phyloP scores from a whole-genome alignment of 1,139 yeast species.

The Candida tetrigidarum region DNA sequence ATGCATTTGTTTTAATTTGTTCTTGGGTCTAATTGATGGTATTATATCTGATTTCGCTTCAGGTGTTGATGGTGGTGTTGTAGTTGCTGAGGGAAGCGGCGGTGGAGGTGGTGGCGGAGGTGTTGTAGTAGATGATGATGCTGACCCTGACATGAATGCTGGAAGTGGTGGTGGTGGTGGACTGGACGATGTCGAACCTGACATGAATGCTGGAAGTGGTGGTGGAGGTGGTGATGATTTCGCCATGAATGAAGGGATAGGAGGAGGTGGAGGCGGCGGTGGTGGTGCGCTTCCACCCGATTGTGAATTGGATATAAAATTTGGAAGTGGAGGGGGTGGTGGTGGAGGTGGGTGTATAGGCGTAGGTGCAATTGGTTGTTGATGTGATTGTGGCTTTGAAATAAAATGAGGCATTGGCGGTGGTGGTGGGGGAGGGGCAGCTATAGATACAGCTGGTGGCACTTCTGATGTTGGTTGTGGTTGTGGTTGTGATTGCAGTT shows the following conservation, averaged over 20 bases:
- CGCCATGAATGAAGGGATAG: slow-evolving; percentile 8
- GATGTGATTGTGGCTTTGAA: slow-evolving; percentile 8
- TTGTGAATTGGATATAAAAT: neutral
- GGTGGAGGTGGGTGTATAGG: slow-evolving; percentile 25
- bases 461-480: slow-evolving; percentile 12
- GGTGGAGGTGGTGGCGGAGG: slow-evolving; percentile 11
- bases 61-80: neutral
- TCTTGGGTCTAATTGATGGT: slow-evolving; percentile 51
- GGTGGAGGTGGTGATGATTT: slow-evolving; percentile 15
- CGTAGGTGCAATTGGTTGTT: slow-evolving; percentile 21
- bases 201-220: slow-evolving; percentile 15
- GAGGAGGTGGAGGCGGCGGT: slow-evolving; percentile 22
- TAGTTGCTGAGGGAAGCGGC: slow-evolving; percentile 6
- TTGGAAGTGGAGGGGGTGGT: slow-evolving; percentile 5
- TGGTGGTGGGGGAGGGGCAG: slow-evolving; percentile 28
- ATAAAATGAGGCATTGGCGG: too few species aligned
- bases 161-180: slow-evolving; percentile 8
- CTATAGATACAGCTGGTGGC: slow-evolving; percentile 12
- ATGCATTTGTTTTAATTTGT: slow-evolving; percentile 87
- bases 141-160: slow-evolving; percentile 11
- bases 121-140: too few species aligned
- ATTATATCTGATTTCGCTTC: slow-evolving; percentile 5
- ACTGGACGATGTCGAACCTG: neutral
- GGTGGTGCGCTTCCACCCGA: slow-evolving; percentile 24
- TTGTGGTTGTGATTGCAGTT: too few species aligned